phyloP scores from a whole-genome alignment of 805 yeast genomes.

The Barnettozyma pratensis region DNA sequence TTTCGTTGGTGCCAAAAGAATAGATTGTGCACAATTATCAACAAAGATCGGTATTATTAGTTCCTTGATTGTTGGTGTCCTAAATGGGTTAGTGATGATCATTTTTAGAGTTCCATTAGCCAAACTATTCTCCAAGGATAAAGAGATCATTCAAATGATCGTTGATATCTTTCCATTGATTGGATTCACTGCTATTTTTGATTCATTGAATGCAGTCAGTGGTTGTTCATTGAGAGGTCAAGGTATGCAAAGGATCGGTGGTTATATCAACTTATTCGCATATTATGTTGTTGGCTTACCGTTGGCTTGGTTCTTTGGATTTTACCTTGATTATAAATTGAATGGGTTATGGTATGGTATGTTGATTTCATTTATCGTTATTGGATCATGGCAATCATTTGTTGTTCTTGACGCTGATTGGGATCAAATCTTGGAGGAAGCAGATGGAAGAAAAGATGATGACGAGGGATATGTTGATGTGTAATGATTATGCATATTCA shows the following conservation, averaged over 20 bases:
- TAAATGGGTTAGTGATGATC: conserved; percentile 47
- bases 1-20: conserved; percentile 55
- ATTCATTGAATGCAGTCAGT: conserved; percentile 64
- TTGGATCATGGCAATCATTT: conserved; percentile 46
- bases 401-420: conserved; percentile 44
- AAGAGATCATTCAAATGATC: conserved; percentile 50
- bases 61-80: conserved; percentile 39
- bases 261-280: conserved; percentile 57
- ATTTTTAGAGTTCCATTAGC: conserved; percentile 48
- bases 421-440: conserved; percentile 43
- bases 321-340: conserved; percentile 42
- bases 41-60: conserved; percentile 38
- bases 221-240: conserved; percentile 85
- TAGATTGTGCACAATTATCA: conserved; percentile 41
- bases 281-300: conserved; percentile 78
- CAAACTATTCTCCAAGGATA: conserved; percentile 54
- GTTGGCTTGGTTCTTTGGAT: conserved; percentile 51
- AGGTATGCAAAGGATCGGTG: conserved; percentile 77
- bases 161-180: conserved; percentile 53
- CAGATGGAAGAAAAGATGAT: conserved; percentile 34
- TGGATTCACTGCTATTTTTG: conserved; percentile 65
- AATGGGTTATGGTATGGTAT: conserved; percentile 78
- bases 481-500: no score
- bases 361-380: conserved; percentile 48
- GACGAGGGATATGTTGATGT: background rate